Evolutionary conservation across 2,329 filamentous ascomycete species (phyloP), one percentile per base, ranked within the genome.

Genomic region (Alternaria angustiovoidea): DNA sequence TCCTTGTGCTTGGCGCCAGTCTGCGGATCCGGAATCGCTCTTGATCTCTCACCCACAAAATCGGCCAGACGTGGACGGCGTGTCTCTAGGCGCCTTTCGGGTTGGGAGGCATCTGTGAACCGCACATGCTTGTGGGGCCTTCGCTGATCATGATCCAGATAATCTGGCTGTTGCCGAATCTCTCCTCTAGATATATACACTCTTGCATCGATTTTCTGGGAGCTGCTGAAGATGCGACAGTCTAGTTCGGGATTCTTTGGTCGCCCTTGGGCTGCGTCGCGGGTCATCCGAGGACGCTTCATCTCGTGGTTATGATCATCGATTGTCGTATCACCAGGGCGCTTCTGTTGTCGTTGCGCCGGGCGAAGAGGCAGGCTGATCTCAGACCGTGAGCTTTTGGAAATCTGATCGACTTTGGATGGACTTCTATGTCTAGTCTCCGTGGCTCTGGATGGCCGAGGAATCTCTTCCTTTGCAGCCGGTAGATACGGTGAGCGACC

Each of bases 381-480:
- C 3, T 0, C 0, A 0, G 11, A 2, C 0, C 2, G 32, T 16
- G 14, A 36, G 14, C 12, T 1, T 36, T 4, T 14, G 12, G 32
- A 36, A 36, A 36, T 0, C 2, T 16, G 32, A 36, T 12, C 12
- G 32, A 36, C 14, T 16, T 36, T 16, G 32, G 5, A 36, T 4
- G 11, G 5, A 36, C 12, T 5, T 36, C 28, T 4, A 11, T 2
- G 28, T 12, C 28, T 11, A 30, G 28, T 30, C 1, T 30, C 28
- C 28, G 1, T 30, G 28, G 28, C 28, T 30, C 8, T 11, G 32
- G 30, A 32, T 1, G 32, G 32, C 1, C 12, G 11, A 34, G 32
- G 12, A 5, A 5, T 14, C 12, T 12, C 14, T 14, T 7, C 32
- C 0, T 2, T 36, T 36, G 32, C 32, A 36, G 32, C 32, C 2